Evolutionary conservation across 2,329 filamentous ascomycete genomes (phyloP), one percentile per base, ranked within the genome.

Genomic region (Phaeosphaeriaceae sp.): DNA sequence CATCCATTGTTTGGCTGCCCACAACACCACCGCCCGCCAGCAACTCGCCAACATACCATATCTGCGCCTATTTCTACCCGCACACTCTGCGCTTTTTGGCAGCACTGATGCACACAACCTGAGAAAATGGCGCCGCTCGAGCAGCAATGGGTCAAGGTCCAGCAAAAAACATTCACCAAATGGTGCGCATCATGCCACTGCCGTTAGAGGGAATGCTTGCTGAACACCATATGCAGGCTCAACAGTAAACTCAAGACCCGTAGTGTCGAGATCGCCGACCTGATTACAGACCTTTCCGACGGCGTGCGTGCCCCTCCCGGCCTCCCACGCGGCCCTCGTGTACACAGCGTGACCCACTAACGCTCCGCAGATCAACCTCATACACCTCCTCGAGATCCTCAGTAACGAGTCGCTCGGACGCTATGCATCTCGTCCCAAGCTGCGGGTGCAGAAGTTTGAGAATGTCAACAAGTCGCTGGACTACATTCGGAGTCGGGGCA

Each of bases 161-260:
- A 98, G 83, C 91, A 98, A 80, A 99, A 98, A 86, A 99, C 95
- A 25, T 99, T 99, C 80, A 97, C 93, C 58, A 99, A 98, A 91
- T 99, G 95, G 90, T 91, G 73, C 71, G 81, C 74, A 60, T 48
- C 62, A 54, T 54, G 59, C 54, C 55, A 56, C 66, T 49, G 7
- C 56, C 42, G 13, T 27, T 57, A 31, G 44, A 19, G 44, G 25
- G 51, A 20, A 7, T 20, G 31, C 17, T 13, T 33, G 19, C 71
- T 75, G 58, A 74, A 59, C 54, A 44, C 50, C 54, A 40, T 50
- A 61, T 65, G 57, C 74, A 95, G 93, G 95, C 87, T 99, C 68
- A 99, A 99, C 81, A 96, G 92, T 70, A 99, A 99, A 82, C 83
- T 99, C 71, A 89, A 91, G 77, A 85, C 83, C 60, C 88, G 94